These are phyloP conservation scores for cucumber (Cucumis sativus) DNA, from an alignment of 306 rosid species.

Conservation along the genomic window DNA sequence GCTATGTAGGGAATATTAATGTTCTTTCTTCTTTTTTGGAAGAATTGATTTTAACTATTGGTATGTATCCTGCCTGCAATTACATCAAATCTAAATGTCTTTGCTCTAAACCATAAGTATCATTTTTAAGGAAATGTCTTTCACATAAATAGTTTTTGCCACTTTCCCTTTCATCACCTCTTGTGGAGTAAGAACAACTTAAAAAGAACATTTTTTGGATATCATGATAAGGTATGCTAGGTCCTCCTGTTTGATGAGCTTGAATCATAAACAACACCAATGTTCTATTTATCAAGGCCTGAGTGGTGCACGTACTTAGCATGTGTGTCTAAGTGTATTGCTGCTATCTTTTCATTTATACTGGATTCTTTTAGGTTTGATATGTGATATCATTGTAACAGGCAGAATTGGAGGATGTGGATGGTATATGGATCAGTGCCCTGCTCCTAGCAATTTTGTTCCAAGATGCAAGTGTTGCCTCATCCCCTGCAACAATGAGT, in stretches of 20 bases:
- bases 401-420: constrained; percentile 78
- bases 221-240: not conserved
- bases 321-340: not conserved
- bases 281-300: not conserved
- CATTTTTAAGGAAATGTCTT: not conserved
- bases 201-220: not conserved
- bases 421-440: constrained; percentile 87
- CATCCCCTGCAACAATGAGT: constrained; percentile 50
- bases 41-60: not conserved
- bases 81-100: not conserved
- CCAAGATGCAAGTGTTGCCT: constrained; percentile 55
- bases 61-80: not conserved
- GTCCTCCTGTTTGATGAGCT: not conserved
- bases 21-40: not conserved
- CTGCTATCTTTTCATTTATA: not conserved
- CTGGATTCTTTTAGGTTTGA: constrained; percentile 11
- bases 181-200: not conserved
- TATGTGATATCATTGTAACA: constrained; percentile 28
- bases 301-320: not conserved
- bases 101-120: not conserved
- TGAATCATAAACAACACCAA: not conserved
- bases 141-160: not conserved
- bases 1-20: not conserved
- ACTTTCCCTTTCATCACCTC: not conserved
- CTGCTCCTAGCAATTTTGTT: constrained; percentile 75